phyloP scores from a whole-genome alignment of 768 basidiomycete genomes.

The Psilocybe azurescens region DNA sequence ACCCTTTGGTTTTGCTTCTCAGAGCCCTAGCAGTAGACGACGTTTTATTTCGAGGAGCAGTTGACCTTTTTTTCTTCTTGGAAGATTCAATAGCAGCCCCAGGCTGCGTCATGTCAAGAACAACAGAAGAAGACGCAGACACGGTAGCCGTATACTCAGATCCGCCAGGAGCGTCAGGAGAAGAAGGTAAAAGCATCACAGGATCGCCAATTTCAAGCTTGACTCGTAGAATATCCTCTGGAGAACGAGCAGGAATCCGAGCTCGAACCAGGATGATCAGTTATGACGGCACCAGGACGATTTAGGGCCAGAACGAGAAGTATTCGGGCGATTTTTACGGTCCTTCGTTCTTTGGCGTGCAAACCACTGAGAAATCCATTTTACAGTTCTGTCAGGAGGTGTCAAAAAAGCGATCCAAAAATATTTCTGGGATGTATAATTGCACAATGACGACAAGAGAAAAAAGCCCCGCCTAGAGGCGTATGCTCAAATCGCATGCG shows the following conservation, averaged over 20 bases:
- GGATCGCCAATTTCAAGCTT: conserved; percentile 23
- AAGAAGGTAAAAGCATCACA: background rate
- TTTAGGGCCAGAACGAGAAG: conserved; percentile 3
- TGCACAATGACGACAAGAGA: background rate
- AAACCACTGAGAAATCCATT: conserved; percentile 44
- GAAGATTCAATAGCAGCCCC: background rate
- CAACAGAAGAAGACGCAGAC: conserved; percentile 12
- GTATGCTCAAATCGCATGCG: background rate
- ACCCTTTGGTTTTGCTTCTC: conserved; percentile 2
- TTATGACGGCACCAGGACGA: background rate
- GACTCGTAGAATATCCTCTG: conserved; percentile 16
- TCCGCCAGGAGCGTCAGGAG: conserved; percentile 6
- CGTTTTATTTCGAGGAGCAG: background rate
- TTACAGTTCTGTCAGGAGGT: conserved; percentile 27
- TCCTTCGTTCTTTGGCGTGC: conserved; percentile 33
- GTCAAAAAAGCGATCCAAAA: background rate
- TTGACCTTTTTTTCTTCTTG: conserved; percentile 5
- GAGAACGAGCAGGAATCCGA: conserved; percentile 19
- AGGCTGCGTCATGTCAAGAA: background rate
- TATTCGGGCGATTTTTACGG: conserved; percentile 19
- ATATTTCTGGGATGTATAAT: background rate
- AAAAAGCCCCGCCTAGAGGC: background rate
- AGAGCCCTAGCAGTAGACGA: background rate
- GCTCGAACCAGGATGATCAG: no score
- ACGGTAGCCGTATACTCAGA: conserved; percentile 6